These are phyloP conservation scores for Ogataea paraovalis DNA, from an alignment of 805 yeast species.

Conservation along the genomic window DNA sequence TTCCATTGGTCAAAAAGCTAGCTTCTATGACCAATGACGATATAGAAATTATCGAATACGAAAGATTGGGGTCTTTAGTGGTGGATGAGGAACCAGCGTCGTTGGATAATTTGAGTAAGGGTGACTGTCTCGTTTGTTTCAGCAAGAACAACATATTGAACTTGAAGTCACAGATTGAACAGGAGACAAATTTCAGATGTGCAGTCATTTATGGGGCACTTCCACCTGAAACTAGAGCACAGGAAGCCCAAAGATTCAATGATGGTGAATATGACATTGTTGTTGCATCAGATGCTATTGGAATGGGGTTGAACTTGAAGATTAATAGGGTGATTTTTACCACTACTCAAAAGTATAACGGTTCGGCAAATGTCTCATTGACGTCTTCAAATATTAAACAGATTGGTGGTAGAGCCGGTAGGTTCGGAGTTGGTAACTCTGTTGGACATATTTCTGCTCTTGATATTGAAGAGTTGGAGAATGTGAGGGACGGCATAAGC, in stretches of 20 bases:
- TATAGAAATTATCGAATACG: constrained; percentile 62
- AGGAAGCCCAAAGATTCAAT: constrained; percentile 79
- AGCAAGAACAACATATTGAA: constrained; percentile 70
- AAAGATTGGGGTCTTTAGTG: constrained; percentile 68
- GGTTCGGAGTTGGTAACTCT: constrained; percentile 44
- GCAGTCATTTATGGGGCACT: constrained; percentile 93
- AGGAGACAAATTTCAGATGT: constrained; percentile 56
- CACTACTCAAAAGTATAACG: constrained; percentile 66
- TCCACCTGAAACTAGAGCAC: constrained; percentile 90
- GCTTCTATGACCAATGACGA: constrained; percentile 75
- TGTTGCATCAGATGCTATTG: constrained; percentile 95
- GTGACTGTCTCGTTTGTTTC: constrained; percentile 90
- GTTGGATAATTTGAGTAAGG: constrained; percentile 45
- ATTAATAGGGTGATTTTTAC: constrained; percentile 79
- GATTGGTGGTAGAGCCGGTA: constrained; percentile 95
- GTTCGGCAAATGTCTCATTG: constrained; percentile 43
- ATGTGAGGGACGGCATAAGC: constrained; percentile 44
- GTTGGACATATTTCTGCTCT: constrained; percentile 56
- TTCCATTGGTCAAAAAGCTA: constrained; percentile 59
- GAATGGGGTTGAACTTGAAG: constrained; percentile 91
- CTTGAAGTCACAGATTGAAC: constrained; percentile 66
- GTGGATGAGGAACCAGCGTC: constrained; percentile 43
- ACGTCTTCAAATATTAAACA: constrained; percentile 75
- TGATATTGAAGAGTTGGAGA: constrained; percentile 37
- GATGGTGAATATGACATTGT: constrained; percentile 74